These are phyloP conservation scores for Candida coquimbonensis DNA, from an alignment of 805 yeast genomes.

Conservation along the genomic window DNA sequence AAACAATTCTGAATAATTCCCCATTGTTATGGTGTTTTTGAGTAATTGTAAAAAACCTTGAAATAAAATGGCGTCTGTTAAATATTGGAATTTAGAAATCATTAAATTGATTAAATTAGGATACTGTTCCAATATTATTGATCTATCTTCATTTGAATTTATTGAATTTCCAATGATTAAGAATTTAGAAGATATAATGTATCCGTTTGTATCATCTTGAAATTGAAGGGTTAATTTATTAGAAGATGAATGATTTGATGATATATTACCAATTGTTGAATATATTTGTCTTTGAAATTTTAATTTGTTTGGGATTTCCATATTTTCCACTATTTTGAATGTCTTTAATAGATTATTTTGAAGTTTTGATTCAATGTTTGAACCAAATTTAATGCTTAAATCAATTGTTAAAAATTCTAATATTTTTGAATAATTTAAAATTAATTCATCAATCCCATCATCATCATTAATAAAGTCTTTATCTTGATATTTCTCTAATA, in stretches of 20 bases:
- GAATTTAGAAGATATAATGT: constrained; percentile 15
- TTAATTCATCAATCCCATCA: constrained; percentile 18
- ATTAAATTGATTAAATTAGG: constrained; percentile 11
- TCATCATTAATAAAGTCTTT: constrained; percentile 16
- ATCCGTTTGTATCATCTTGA: constrained; percentile 15
- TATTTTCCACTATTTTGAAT: constrained; percentile 2
- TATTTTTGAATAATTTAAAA: constrained; percentile 12
- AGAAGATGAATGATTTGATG: constrained; percentile 17
- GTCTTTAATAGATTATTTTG: constrained; percentile 8
- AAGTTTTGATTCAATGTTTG: constrained; percentile 4
- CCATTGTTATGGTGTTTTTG: constrained; percentile 12
- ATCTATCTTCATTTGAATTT: constrained; percentile 11
- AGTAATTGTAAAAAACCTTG: constrained; percentile 21
- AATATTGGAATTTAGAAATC: constrained; percentile 12
- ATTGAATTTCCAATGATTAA: constrained; percentile 22
- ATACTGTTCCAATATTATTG: constrained; percentile 4
- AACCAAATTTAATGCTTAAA: constrained; percentile 8
- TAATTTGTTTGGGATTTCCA: constrained; percentile 17
- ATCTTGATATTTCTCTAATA: not conserved
- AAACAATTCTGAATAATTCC: constrained; percentile 12
- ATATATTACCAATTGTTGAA: constrained; percentile 22
- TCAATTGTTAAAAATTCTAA: constrained; percentile 17
- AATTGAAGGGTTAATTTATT: constrained; percentile 8
- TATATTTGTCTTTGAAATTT: constrained; percentile 17
- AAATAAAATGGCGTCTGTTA: constrained; percentile 21